Evolutionary conservation across 2,329 filamentous ascomycete species (phyloP).

Genomic region (Dryadomyces quercus-mongolicae): DNA sequence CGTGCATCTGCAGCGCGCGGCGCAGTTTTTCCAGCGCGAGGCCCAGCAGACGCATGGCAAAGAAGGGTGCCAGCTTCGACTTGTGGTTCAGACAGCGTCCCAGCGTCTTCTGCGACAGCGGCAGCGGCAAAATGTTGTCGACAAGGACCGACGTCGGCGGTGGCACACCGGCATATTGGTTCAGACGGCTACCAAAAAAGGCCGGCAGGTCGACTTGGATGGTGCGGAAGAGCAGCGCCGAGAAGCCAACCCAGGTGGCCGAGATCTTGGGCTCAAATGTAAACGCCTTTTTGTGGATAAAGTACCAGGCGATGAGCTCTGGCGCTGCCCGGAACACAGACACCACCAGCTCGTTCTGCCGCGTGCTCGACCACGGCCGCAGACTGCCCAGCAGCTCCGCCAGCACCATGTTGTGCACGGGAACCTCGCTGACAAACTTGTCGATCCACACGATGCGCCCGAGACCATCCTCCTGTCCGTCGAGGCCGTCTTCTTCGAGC

Average conservation of each 20-base stretch:
- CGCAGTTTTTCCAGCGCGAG: slow-evolving; percentile 69
- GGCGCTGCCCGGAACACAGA: slow-evolving; percentile 71
- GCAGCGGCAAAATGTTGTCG: slow-evolving; percentile 75
- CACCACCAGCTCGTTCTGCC: slow-evolving; percentile 71
- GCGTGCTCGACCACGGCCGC: slow-evolving; percentile 68
- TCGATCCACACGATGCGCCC: slow-evolving; percentile 61
- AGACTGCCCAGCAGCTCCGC: slow-evolving; percentile 69
- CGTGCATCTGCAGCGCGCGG: slow-evolving; percentile 48
- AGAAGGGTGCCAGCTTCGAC: slow-evolving; percentile 70
- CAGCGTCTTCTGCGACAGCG: slow-evolving; percentile 68
- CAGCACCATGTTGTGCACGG: slow-evolving; percentile 68
- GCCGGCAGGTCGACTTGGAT: slow-evolving; percentile 63
- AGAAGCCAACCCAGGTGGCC: slow-evolving; percentile 90
- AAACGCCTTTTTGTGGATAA: slow-evolving; percentile 66
- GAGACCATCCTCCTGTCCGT: slow-evolving; percentile 38
- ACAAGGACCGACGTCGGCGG: slow-evolving; percentile 70
- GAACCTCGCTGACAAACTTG: slow-evolving; percentile 51
- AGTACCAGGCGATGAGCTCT: slow-evolving; percentile 82
- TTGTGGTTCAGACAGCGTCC: slow-evolving; percentile 68
- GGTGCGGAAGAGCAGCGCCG: slow-evolving; percentile 73
- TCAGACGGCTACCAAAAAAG: slow-evolving; percentile 54
- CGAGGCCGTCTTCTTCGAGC: slow-evolving; percentile 37
- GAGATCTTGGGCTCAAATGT: slow-evolving; percentile 85
- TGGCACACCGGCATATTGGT: slow-evolving; percentile 50
- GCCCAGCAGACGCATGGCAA: slow-evolving; percentile 68